These are phyloP conservation scores for Mortierella sp. DNA, from an alignment of 371 early-diverging fungal species.

Conservation along the genomic window DNA sequence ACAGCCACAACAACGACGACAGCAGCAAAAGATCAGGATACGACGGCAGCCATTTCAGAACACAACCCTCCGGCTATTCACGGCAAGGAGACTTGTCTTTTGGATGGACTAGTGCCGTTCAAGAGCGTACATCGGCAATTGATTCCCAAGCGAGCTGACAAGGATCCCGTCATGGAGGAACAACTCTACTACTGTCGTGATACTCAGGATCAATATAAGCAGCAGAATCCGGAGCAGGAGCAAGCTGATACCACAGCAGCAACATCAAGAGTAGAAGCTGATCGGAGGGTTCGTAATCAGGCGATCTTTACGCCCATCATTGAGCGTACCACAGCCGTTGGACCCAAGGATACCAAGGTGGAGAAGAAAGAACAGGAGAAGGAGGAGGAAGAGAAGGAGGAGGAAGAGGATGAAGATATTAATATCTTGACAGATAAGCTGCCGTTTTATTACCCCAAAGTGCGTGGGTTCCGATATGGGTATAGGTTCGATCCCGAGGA, in stretches of 20 bases:
- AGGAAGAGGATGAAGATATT: conserved; percentile 12
- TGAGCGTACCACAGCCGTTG: background rate
- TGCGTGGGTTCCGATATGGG: conserved; percentile 63
- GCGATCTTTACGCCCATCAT: conserved; percentile 26
- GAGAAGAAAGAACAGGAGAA: background rate
- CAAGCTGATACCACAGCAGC: background rate
- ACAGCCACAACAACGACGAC: background rate
- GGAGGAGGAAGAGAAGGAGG: conserved; percentile 8
- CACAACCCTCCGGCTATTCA: background rate
- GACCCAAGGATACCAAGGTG: background rate
- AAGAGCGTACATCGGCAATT: conserved; percentile 60
- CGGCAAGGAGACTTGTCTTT: conserved; percentile 5
- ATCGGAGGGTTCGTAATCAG: conserved; percentile 5
- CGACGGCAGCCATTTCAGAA: background rate
- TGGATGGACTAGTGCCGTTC: conserved; percentile 25
- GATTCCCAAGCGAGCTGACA: conserved; percentile 75
- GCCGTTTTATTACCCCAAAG: conserved; percentile 86
- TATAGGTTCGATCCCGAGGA: conserved; percentile 53
- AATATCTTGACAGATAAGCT: conserved; percentile 37
- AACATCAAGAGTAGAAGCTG: background rate
- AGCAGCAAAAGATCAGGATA: background rate
- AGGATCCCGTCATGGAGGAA: conserved; percentile 65
- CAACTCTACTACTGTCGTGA: conserved; percentile 55
- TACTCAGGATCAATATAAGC: conserved; percentile 16
- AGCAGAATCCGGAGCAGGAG: too few species aligned